These are phyloP conservation scores for Fusarium decemcellulare DNA, from an alignment of 2,329 filamentous ascomycete species.

Conservation along the genomic window DNA sequence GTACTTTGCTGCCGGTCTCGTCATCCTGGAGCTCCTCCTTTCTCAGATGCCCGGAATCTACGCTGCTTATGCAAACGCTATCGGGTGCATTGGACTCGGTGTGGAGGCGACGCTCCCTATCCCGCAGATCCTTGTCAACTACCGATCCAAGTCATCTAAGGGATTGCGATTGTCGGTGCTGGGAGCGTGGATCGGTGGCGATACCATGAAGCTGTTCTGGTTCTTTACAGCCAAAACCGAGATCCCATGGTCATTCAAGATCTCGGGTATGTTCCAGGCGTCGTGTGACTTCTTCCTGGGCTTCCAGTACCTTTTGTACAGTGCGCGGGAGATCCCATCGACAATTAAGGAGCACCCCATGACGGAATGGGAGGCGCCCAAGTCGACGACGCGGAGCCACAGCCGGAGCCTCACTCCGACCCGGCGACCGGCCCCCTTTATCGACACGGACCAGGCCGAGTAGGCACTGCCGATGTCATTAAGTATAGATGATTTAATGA, in stretches of 20 bases:
- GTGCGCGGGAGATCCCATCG: slow-evolving; percentile 59
- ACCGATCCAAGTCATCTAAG: slow-evolving; percentile 77
- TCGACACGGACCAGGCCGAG: slow-evolving; percentile 50
- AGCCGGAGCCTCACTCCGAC: slow-evolving; percentile 57
- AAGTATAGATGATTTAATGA: slow-evolving; percentile 38
- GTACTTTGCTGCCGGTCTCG: slow-evolving; percentile 74
- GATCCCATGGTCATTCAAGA: slow-evolving; percentile 85
- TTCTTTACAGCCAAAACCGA: slow-evolving; percentile 80
- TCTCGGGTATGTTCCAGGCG: slow-evolving; percentile 87
- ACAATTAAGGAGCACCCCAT: slow-evolving; percentile 56
- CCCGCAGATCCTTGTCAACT: slow-evolving; percentile 83
- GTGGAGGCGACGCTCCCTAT: slow-evolving; percentile 87
- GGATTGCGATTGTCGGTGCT: slow-evolving; percentile 84
- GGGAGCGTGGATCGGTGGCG: slow-evolving; percentile 83
- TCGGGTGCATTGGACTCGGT: slow-evolving; percentile 82
- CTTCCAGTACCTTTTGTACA: slow-evolving; percentile 81
- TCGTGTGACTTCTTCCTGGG: slow-evolving; percentile 82
- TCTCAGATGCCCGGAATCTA: slow-evolving; percentile 71
- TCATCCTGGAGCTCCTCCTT: slow-evolving; percentile 77
- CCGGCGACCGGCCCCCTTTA: slow-evolving; percentile 56
- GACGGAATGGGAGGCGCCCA: slow-evolving; percentile 52
- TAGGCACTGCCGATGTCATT: slow-evolving; percentile 7
- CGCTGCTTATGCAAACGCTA: slow-evolving; percentile 73
- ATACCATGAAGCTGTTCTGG: slow-evolving; percentile 90
- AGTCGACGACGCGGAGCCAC: slow-evolving; percentile 43